Evolutionary conservation across 306 rosid genomes (phyloP), one percentile per base, ranked within the genome.

Genomic region (Casuarina equisetifolia): DNA sequence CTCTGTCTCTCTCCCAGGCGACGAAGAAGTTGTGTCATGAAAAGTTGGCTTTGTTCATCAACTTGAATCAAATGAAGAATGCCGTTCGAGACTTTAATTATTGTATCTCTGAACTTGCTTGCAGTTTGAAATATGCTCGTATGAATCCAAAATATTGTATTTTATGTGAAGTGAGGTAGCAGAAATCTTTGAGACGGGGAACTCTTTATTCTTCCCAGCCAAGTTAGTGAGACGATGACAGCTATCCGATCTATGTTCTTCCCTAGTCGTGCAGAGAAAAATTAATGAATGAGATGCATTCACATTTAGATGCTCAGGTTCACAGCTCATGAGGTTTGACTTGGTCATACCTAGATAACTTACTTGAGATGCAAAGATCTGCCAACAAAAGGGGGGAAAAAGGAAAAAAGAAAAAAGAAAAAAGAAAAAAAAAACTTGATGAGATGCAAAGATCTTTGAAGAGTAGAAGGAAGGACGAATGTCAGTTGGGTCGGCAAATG

Each of bases 11-110:
- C 51, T 25, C 19, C 19, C 12, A 4, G 20, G 10, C 9, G 19
- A 5, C 9, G 10, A 32, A 17, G 16, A 44, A 43, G 38, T 35
- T 45, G 16, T 61, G 4, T 39, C 25, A 78, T 44, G 73, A 62
- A 70, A 53, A 70, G 75, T 79, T 43, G 58, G 57, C 25, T 70
- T 39, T 45, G 43, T 59, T 5, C 44, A 36, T 76, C 75, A 76
- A 85, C 85, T 84, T 83, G 82, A 83, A 78, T 83, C 88, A 85
- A 81, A 72, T 75, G 50, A 74, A 70, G 45, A 54, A 69, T 70
- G 85, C 91, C 83, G 84, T 80, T 82, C 58, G 58, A 43, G 74
- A 73, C 84, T 76, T 82, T 44, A 51, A 69, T 57, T 57, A 66
- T 61, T 73, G 64, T 45, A 68, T 73, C 62, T 61, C 55, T 69